These are phyloP conservation scores for Linnemannia hyalina DNA, from an alignment of 192 early-diverging fungal genomes.

Conservation along the genomic window DNA sequence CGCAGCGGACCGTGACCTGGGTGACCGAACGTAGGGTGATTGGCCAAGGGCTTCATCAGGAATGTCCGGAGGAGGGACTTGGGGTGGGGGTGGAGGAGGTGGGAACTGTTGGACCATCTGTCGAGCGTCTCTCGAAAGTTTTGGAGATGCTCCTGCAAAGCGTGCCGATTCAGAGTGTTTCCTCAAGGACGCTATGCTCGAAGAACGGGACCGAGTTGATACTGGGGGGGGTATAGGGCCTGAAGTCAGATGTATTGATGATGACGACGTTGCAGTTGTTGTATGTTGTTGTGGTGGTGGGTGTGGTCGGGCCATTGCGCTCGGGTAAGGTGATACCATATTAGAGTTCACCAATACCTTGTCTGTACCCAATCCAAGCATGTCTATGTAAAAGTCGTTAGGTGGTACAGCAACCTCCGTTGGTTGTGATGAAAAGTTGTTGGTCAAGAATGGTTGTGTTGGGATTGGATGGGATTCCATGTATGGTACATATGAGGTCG, in stretches of 20 bases:
- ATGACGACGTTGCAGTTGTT: neutral
- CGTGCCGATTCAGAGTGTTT: neutral
- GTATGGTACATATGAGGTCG: neutral
- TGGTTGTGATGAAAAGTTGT: neutral
- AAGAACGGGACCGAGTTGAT: constrained; percentile 19
- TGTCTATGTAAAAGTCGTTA: constrained; percentile 27
- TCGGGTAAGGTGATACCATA: neutral
- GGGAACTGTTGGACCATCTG: constrained; percentile 15
- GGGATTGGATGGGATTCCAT: neutral
- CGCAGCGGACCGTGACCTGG: constrained; percentile 8
- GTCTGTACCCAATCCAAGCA: constrained; percentile 8
- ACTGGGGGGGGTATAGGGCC: neutral
- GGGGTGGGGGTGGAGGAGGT: constrained; percentile 43
- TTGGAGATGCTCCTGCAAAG: constrained; percentile 12
- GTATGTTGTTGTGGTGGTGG: neutral
- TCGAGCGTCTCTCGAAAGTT: constrained; percentile 17
- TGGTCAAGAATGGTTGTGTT: neutral
- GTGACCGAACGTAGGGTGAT: neutral
- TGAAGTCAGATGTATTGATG: too few relatives aligned
- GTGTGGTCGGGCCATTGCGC: neutral
- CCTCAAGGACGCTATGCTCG: neutral
- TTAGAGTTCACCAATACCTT: neutral
- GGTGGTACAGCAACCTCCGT: neutral
- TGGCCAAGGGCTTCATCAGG: neutral
- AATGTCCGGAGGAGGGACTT: constrained; percentile 43